Evolutionary conservation across 208 protist species (phyloP).

Genomic region (Trypanosoma rangeli): DNA sequence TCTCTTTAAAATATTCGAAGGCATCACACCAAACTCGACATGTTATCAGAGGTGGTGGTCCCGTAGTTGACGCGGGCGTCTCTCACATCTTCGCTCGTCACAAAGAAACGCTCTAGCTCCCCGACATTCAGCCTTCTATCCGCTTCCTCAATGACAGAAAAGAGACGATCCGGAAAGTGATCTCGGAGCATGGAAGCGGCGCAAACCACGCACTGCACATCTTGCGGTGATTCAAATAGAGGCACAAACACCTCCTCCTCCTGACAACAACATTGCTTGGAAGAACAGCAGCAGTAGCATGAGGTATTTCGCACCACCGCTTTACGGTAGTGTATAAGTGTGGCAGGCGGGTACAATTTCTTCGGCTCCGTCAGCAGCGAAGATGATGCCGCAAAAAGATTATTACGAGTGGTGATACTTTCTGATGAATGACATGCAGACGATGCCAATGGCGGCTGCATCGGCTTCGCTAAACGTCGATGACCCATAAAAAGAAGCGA

Average conservation of each 20-base stretch:
- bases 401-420: slow-evolving; percentile 39
- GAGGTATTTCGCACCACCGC: slow-evolving; percentile 30
- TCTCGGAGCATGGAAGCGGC: slow-evolving; percentile 79
- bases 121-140: slow-evolving; percentile 44
- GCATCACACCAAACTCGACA: slow-evolving; percentile 1
- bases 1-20: neutral
- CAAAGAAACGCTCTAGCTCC: slow-evolving; percentile 78
- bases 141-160: slow-evolving; percentile 42
- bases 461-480: slow-evolving; percentile 33
- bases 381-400: slow-evolving; percentile 30
- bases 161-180: slow-evolving; percentile 88
- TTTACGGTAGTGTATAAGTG: slow-evolving; percentile 73
- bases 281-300: slow-evolving; percentile 17
- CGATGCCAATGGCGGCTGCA: slow-evolving; percentile 29
- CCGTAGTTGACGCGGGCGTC: neutral
- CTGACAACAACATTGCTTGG: slow-evolving; percentile 17
- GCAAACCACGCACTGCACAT: slow-evolving; percentile 71
- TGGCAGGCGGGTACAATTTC: slow-evolving; percentile 62
- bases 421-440: slow-evolving; percentile 18
- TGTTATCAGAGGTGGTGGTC: neutral
- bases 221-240: slow-evolving; percentile 42
- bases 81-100: slow-evolving; percentile 16
- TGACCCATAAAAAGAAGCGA: slow-evolving; percentile 61
- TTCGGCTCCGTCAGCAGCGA: slow-evolving; percentile 16
- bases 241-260: slow-evolving; percentile 71